Evolutionary conservation across 2,329 filamentous ascomycete species (phyloP), one percentile per base, ranked within the genome.

Genomic region (Cadophora sp.): DNA sequence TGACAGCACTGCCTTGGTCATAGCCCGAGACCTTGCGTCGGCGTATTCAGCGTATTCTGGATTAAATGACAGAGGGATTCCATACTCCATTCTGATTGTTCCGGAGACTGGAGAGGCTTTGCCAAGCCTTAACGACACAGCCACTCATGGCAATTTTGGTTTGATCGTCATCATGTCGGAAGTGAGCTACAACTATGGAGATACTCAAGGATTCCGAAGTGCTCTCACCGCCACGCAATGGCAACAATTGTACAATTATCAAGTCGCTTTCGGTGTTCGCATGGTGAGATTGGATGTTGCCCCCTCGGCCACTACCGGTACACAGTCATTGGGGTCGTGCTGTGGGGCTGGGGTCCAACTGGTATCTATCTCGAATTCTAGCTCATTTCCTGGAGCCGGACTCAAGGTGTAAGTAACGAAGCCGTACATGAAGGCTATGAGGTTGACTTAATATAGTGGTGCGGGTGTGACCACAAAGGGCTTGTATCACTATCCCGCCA

Each of bases 261-360:
- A 90, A 76, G 80, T 80, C 1, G 78, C 78, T 31, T 90, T 88
- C 70, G 85, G 86, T 22, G 84, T 88, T 19, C 82, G 87, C 26
- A 86, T 89, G 85, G 86, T 89, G 31, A 84, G 87, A 59, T 78
- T 87, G 22, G 86, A 89, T 73, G 85, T 84, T 5, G 88, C 82
- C 71, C 87, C 87, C 7, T 81, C 81, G 6, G 75, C 82, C 14
- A 80, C 83, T 11, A 86, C 82, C 73, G 85, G 86, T 73, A 72
- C 72, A 16, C 62, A 68, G 16, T 64, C 72, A 0, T 43, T 74
- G 29, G 74, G 73, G 27, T 82, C 84, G 50, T 87, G 85, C 77
- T 86, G 84, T 74, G 77, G 77, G 60, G 72, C 73, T 66, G 83
- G 81, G 19, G 80, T 82, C 5, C 85, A 87, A 72, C 74, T 82